Evolutionary conservation across 164 flowering plant species (phyloP), one percentile per base, ranked within the genome.

Genomic region (Liquidambar formosana): DNA sequence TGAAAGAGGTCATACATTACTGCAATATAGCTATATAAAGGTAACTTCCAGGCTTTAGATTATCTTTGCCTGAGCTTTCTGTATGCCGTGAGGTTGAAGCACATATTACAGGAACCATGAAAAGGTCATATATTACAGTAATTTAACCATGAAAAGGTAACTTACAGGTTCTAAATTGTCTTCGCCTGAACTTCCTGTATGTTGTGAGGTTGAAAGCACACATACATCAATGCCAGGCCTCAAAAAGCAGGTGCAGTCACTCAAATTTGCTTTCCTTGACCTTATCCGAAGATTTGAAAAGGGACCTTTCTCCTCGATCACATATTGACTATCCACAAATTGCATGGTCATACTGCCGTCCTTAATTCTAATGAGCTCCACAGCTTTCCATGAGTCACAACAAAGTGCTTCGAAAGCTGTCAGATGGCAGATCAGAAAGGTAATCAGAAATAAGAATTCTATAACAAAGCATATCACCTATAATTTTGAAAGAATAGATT

Each of bases 331-430:
- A 63, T 84, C 81, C 16, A 63, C 71, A 44, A 89, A 67, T 61
- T 76, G 81, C 58, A 83, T 54, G 4, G 68, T 64, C 51, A 87
- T 65, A 10, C 23, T 43, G 45, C 99, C 99, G 62, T 78, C 63
- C 22, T 60, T 53, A 45, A 95, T 77, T 63, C 74, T 78, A 14
- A 92, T 56, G 63, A 70, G 65, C 71, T 91, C 85, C 64, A 88
- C 84, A 33, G 68, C 22, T 69, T 75, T 57, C 99, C 97, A 95
- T 45, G 94, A 83, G 16, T 82, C 88, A 16, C 56, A 45, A 67
- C 61, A 85, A 69, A 77, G 77, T 63, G 88, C 87, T 80, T 93
- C 97, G 77, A 95, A 92, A 68, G 97, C 99, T 95, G 77, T 65
- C 61, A 44, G 19, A 71, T 13, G 22, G 6, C 58, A 73, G 43